A percentile compares a stretch with the other conserved stretches of the same genome.
Conservation (phyloP, 371 early-diverging fungal genomes). For the Massospora cicadina region DNA sequence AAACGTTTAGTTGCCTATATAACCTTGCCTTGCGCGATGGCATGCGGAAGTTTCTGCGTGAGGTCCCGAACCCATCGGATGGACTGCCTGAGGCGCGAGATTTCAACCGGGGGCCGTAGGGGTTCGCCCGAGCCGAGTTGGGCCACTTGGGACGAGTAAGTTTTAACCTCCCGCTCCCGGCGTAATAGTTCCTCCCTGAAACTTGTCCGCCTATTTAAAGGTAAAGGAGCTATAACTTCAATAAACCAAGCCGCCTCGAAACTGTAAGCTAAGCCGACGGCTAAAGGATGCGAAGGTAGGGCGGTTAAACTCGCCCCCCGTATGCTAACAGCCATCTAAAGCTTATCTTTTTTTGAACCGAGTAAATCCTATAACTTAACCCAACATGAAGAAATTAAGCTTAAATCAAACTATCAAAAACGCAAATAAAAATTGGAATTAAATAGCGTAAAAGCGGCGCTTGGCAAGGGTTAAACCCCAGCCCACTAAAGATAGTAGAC, state of each 20-base stretch:
- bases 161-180: neutral
- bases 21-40: neutral
- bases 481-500: neutral
- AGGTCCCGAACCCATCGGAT: neutral
- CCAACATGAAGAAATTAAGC: neutral
- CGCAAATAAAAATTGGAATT: neutral
- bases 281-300: neutral
- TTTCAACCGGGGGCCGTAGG: neutral
- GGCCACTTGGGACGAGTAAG: neutral
- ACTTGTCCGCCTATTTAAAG: neutral
- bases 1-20: neutral
- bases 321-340: no score
- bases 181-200: neutral
- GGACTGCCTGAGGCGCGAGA: neutral
- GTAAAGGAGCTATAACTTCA: neutral
- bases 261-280: neutral
- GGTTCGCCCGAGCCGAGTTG: neutral
- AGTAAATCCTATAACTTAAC: neutral
- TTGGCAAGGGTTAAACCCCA: no score
- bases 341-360: neutral
- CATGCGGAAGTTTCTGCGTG: neutral
- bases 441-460: no score
- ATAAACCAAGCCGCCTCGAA: neutral
- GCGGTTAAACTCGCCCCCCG: no score
- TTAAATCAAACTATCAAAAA: neutral